Evolutionary conservation across 2,329 filamentous ascomycete genomes (phyloP), one percentile per base, ranked within the genome.

Genomic region (Pyrenophora tritici-repentis): DNA sequence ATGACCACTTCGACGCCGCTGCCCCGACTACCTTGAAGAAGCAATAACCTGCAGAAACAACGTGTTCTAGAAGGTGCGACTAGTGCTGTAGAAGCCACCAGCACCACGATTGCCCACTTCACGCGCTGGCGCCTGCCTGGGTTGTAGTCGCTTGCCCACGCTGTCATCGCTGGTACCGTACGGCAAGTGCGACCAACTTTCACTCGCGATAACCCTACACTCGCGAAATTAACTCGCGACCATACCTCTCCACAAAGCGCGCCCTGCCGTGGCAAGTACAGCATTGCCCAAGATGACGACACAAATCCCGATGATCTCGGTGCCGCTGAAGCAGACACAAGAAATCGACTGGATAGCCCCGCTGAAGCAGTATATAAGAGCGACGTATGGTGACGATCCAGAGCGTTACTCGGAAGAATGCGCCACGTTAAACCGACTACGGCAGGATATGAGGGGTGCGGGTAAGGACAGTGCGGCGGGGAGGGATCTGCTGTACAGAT

Each of bases 301-400:
- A 47, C 70, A 89, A 74, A 87, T 91, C 62, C 92, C 92, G 56
- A 97, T 97, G 93, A 87, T 97, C 66, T 95, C 91, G 66, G 87
- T 88, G 82, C 93, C 93, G 72, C 83, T 97, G 68, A 97, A 87
- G 77, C 84, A 86, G 74, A 99, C 94, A 60, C 96, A 92, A 81
- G 94, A 99, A 80, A 96, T 99, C 73, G 94, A 99, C 83, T 99
- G 94, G 94, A 83, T 97, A 60, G 82, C 83, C 40, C 94, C 94
- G 40, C 82, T 99, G 62, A 97, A 97, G 79, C 81, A 83, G 59
- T 97, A 97, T 79, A 99, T 99, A 67, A 85, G 91, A 61, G 84
- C 91, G 65, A 95, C 89, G 18, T 97, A 99, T 73, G 92, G 92
- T 73, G 94, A 99, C 76, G 93, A 97, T 72, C 93, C 94, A 22